phyloP scores from a whole-genome alignment of 1,284 basidiomycete species.

The Marasmius fiardii region DNA sequence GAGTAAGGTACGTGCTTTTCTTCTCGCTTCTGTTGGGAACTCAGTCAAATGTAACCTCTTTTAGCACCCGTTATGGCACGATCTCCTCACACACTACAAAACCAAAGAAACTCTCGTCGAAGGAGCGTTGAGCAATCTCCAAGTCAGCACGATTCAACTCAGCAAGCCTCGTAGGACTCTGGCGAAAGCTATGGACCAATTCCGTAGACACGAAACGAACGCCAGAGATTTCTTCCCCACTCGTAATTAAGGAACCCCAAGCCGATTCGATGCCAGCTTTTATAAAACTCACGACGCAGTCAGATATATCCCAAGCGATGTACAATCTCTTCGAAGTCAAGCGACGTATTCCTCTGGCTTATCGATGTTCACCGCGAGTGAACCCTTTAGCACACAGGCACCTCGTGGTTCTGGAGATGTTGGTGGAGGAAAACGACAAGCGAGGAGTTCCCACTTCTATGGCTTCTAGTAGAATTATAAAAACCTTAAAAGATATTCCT shows the following conservation, averaged over 20 bases:
- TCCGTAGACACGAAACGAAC: conserved; percentile 84
- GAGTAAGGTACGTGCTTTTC: conserved; percentile 75
- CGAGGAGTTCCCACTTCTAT: too few species aligned
- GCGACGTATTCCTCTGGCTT: conserved; percentile 90
- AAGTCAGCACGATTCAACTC: conserved; percentile 98
- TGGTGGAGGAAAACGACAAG: too few species aligned
- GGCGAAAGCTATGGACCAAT: conserved; percentile 85
- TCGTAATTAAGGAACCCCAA: conserved; percentile 76
- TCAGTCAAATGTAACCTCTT: conserved; percentile 13
- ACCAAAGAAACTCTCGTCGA: conserved; percentile 94
- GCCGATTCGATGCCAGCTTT: conserved; percentile 91
- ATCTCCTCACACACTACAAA: conserved; percentile 98
- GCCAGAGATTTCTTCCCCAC: conserved; percentile 63
- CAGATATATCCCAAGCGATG: conserved; percentile 93
- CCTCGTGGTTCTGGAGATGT: conserved; percentile 38
- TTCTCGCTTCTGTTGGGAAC: conserved; percentile 5
- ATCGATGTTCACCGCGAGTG: conserved; percentile 75
- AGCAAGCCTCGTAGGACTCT: conserved; percentile 89
- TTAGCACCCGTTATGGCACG: conserved; percentile 99
- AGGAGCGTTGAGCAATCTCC: conserved; percentile 94
- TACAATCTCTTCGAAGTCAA: conserved; percentile 91
- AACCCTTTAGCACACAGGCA: conserved; percentile 64
- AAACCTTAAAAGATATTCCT: too few species aligned
- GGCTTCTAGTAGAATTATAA: too few species aligned
- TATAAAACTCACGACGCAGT: conserved; percentile 94